Evolutionary conservation across 2,329 filamentous ascomycete genomes (phyloP).

Genomic region (Macrophomina phaseolina): DNA sequence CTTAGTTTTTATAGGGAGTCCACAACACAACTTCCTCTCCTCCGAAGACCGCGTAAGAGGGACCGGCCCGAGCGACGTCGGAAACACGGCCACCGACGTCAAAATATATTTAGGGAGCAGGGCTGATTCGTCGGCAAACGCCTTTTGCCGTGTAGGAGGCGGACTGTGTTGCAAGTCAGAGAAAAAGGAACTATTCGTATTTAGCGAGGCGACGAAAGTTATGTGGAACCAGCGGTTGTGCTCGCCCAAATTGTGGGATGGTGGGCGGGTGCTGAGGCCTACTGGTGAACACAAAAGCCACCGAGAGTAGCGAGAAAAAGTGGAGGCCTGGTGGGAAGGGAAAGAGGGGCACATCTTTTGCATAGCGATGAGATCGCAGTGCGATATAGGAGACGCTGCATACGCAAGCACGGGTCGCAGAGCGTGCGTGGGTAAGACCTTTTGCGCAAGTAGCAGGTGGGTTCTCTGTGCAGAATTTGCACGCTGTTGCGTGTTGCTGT

Average conservation of each 20-base stretch:
- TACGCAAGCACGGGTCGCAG: neutral
- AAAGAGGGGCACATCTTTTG: neutral
- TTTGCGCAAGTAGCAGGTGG: neutral
- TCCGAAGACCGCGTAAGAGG: neutral
- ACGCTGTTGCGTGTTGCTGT: neutral
- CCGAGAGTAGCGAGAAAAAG: neutral
- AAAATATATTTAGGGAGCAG: neutral
- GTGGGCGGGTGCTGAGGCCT: neutral
- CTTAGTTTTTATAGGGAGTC: constrained; percentile 7
- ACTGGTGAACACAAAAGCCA: constrained; percentile 1
- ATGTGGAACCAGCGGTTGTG: neutral
- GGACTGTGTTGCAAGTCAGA: neutral
- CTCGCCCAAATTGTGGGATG: neutral
- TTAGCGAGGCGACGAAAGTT: neutral
- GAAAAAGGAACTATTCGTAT: constrained; percentile 4
- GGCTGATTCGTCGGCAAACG: neutral
- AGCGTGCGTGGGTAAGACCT: neutral
- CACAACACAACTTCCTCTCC: neutral
- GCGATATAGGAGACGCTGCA: neutral
- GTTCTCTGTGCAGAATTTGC: neutral
- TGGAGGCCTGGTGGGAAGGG: neutral
- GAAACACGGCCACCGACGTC: constrained; percentile 24
- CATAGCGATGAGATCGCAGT: neutral
- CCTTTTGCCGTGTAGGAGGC: neutral
- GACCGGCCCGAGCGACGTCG: constrained; percentile 7